Conservation (phyloP, 2,329 filamentous ascomycete genomes). For the Nemania abortiva region DNA sequence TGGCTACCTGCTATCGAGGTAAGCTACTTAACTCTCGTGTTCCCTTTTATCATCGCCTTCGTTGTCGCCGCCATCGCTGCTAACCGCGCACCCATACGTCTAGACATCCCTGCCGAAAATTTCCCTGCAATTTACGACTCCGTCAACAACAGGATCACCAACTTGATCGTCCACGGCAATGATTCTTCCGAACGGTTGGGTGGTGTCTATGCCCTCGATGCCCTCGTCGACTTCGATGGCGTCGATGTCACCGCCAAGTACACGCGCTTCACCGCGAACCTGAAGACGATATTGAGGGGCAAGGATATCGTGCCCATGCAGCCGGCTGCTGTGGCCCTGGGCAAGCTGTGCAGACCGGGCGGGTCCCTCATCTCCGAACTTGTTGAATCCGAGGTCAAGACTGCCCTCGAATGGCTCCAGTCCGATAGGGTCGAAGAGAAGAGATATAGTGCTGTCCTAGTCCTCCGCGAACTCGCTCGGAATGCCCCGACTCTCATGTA, state of each 20-base stretch:
- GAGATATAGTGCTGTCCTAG: conserved; percentile 91
- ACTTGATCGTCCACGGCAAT: conserved; percentile 83
- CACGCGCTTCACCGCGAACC: conserved; percentile 90
- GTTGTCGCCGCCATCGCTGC: conserved; percentile 9
- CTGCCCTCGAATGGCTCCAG: conserved; percentile 95
- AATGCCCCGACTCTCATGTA: conserved; percentile 97
- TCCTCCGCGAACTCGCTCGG: conserved; percentile 88
- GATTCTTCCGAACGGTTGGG: conserved; percentile 91
- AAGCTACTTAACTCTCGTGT: conserved; percentile 35
- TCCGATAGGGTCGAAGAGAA: conserved; percentile 94
- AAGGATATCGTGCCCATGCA: conserved; percentile 94
- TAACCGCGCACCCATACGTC: conserved; percentile 26
- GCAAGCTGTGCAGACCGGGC: conserved; percentile 90
- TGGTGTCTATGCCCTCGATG: conserved; percentile 91
- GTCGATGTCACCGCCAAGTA: conserved; percentile 95
- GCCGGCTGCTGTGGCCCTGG: conserved; percentile 87
- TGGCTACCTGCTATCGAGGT: conserved; percentile 69
- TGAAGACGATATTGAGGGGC: conserved; percentile 87
- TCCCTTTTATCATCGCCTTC: conserved; percentile 2
- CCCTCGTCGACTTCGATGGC: conserved; percentile 94
- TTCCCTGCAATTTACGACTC: conserved; percentile 73
- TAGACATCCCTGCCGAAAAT: conserved; percentile 82
- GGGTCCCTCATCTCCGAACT: conserved; percentile 94
- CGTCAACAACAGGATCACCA: conserved; percentile 69
- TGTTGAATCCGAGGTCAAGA: conserved; percentile 96